phyloP scores from a whole-genome alignment of 495 filamentous ascomycete genomes.

The Xylaria castorea region DNA sequence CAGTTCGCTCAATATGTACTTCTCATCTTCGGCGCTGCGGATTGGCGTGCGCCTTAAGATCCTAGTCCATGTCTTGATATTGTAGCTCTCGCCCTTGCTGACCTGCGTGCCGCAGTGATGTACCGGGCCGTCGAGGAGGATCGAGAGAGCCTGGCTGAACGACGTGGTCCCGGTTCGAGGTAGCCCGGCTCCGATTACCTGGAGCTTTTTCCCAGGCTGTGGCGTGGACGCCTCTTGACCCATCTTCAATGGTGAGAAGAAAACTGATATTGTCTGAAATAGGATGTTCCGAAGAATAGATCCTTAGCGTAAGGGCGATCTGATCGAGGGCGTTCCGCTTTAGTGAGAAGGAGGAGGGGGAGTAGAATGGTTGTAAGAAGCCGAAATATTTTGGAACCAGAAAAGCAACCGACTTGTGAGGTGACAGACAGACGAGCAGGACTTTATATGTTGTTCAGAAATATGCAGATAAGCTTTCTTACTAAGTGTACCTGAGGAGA shows the following conservation, averaged over 20 bases:
- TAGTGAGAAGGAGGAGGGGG: background rate
- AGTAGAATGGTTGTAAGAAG: background rate
- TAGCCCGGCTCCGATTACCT: conserved; percentile 58
- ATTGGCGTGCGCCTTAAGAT: conserved; percentile 35
- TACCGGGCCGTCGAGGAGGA: conserved; percentile 50
- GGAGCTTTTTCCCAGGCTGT: conserved; percentile 37
- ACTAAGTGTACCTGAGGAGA: conserved; percentile 5
- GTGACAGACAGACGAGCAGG: background rate
- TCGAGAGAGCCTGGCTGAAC: conserved; percentile 51
- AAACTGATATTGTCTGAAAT: background rate
- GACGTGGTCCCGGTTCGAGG: conserved; percentile 57
- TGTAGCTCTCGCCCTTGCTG: conserved; percentile 31
- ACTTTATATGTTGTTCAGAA: conserved; percentile 10
- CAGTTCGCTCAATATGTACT: conserved; percentile 32
- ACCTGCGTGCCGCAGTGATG: conserved; percentile 45
- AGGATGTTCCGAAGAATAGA: background rate
- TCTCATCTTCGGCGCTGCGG: conserved; percentile 30
- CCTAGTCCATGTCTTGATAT: conserved; percentile 38
- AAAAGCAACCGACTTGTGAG: background rate
- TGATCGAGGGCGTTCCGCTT: background rate
- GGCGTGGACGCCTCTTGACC: conserved; percentile 41
- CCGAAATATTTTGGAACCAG: conserved; percentile 1
- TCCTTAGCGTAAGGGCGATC: background rate
- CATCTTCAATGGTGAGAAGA: conserved; percentile 26
- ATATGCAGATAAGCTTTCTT: background rate